Evolutionary conservation across 116 monocot genomes (phyloP).

Genomic region (Cymodocea nodosa): DNA sequence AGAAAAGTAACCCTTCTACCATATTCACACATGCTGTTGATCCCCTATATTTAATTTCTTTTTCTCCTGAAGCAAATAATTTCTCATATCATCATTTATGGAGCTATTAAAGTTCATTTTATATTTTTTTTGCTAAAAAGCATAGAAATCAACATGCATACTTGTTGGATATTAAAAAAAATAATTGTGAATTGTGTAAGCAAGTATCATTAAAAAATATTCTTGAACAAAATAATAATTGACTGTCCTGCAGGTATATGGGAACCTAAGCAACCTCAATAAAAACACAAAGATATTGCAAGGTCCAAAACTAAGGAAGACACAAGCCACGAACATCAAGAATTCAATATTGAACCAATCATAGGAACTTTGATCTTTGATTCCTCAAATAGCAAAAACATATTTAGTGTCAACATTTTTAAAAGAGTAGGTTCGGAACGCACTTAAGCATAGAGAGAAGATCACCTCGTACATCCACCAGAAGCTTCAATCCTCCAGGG

Average conservation of each 20-base stretch:
- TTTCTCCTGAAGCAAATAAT: no score
- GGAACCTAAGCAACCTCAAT: no score
- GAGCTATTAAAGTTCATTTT: no score
- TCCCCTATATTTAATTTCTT: no score
- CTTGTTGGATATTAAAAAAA: neutral
- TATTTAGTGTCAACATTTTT: neutral
- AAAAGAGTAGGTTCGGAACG: neutral
- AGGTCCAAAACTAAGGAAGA: no score
- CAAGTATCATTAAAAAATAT: neutral
- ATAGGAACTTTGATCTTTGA: neutral
- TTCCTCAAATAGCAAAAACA: neutral
- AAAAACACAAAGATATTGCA: no score
- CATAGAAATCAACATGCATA: neutral
- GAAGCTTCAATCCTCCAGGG: conserved; percentile 12
- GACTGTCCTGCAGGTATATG: no score
- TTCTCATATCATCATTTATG: no score
- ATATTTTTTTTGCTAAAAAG: no score
- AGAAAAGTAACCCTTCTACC: no score
- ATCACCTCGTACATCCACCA: conserved; percentile 10
- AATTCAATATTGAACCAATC: neutral
- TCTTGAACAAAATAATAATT: neutral
- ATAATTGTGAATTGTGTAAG: neutral
- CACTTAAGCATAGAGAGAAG: conserved; percentile 10
- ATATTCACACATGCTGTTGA: no score
- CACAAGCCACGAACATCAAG: neutral